Evolutionary conservation across 2,329 filamentous ascomycete genomes (phyloP), one percentile per base, ranked within the genome.

Genomic region (Xylaria sp.): DNA sequence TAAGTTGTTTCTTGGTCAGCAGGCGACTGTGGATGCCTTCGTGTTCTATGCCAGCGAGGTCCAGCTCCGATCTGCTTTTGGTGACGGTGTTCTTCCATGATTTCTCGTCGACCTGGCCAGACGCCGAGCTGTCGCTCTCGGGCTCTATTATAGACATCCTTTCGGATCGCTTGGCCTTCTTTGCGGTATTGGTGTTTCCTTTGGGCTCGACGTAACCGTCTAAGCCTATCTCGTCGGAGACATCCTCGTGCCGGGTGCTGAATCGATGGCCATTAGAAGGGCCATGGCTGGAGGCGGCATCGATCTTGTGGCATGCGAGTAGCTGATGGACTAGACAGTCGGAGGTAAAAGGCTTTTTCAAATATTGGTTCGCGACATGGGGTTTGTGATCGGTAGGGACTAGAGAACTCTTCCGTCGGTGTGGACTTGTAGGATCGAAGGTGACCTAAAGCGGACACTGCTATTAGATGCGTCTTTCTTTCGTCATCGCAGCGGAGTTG

Each of bases 1-100:
- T 93, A 43, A 99, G 83, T 77, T 99, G 92, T 76, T 92, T 93
- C 80, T 98, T 98, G 1, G 94, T 97, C 69, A 98, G 83, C 52
- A 97, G 85, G n/a, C 94, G 86, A 62, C 84, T 87, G 71, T 86
- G 83, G 43, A 84, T 69, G 6, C 64, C 70, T 33, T 76, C 69
- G 21, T 70, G 60, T 33, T 73, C 70, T 25, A 70, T 58, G 28
- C 72, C 66, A 19, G 71, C 65, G 11, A 80, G 72, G 61, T 83
- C 78, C 40, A 78, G 64, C 56, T 80, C 77, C 1, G 80, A 79
- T 57, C 74, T 74, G 70, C 74, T 75, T 66, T 78, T 81, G 51
- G 75, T 76, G 71, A 86, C 81, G 58, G 80, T 76, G 8, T 76
- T 76, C 45, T 80, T 81, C 86, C 85, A 88, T 12, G 79, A 77